Evolutionary conservation across 2,329 filamentous ascomycete genomes (phyloP), one percentile per base, ranked within the genome.

Genomic region (Lecanicillium sp.): DNA sequence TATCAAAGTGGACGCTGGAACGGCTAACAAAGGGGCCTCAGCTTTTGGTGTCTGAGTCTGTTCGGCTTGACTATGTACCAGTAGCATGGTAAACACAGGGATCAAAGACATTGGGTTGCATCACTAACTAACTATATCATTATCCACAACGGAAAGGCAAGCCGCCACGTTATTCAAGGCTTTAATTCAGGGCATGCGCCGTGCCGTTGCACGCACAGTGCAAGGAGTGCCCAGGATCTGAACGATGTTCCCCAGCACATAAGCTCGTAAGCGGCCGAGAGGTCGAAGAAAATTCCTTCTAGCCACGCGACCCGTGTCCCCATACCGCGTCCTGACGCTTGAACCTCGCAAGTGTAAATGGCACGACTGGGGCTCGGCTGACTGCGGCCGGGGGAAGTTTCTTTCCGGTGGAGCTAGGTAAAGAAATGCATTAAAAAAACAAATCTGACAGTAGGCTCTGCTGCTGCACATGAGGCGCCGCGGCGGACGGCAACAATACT

Each of bases 71-170:
- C n/a, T n/a, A n/a, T n/a, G n/a, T n/a, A n/a, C n/a, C n/a, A n/a
- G n/a, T n/a, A n/a, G n/a, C n/a, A 27, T 27, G 26, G 26, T 8
- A 10, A 11, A n/a, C 27, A 24, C 27, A 43, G 19, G 39, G 27
- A 30, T 32, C 5, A 21, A 6, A 20, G 39, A 20, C 32, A 17
- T 42, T 42, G 39, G 39, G 39, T 43, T 33, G 32, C 42, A 44
- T 44, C 42, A n/a, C 15, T n/a, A n/a, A n/a, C n/a, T n/a, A n/a
- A n/a, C n/a, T 17, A n/a, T 14, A 17, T 5, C 39, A 21, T 21
- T 42, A 32, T 30, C 39, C 39, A 32, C 27, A 41, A 26, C 26
- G 38, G 38, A 15, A 41, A 29, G 38, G 15, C 38, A 41, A 14
- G 26, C 36, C 20, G 21, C n/a, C 21, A 26, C 36, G 36, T 39